These are phyloP conservation scores for Sambucus nigra DNA, from an alignment of 129 eudicot species.

Conservation along the genomic window DNA sequence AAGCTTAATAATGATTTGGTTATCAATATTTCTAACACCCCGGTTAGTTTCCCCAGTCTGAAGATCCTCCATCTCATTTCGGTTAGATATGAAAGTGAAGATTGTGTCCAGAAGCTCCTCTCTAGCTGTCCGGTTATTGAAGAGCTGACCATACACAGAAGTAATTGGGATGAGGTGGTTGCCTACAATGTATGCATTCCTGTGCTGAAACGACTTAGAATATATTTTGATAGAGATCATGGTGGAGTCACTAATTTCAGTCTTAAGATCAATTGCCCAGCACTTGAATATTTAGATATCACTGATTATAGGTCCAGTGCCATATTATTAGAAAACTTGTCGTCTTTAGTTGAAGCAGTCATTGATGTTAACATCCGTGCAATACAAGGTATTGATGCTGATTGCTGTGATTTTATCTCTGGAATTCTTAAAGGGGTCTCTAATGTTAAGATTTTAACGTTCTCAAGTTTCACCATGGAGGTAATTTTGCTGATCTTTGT, in stretches of 20 bases:
- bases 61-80: background rate
- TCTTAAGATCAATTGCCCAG: background rate
- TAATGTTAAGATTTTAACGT: background rate
- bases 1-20: background rate
- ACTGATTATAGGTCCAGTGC: background rate
- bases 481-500: background rate
- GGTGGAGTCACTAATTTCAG: background rate
- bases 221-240: background rate
- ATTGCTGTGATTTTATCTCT: background rate
- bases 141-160: background rate
- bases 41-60: background rate
- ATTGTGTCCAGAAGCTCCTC: background rate
- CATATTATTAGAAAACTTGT: background rate
- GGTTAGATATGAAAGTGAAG: background rate
- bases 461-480: background rate
- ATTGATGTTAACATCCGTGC: background rate
- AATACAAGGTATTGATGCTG: too few relatives aligned
- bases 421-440: background rate
- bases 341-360: background rate
- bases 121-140: background rate
- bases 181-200: background rate
- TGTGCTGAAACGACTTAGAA: background rate
- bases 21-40: background rate
- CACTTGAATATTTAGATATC: background rate
- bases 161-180: background rate